phyloP scores from a whole-genome alignment of 2,329 filamentous ascomycete species.

The Helminthosporium solani region DNA sequence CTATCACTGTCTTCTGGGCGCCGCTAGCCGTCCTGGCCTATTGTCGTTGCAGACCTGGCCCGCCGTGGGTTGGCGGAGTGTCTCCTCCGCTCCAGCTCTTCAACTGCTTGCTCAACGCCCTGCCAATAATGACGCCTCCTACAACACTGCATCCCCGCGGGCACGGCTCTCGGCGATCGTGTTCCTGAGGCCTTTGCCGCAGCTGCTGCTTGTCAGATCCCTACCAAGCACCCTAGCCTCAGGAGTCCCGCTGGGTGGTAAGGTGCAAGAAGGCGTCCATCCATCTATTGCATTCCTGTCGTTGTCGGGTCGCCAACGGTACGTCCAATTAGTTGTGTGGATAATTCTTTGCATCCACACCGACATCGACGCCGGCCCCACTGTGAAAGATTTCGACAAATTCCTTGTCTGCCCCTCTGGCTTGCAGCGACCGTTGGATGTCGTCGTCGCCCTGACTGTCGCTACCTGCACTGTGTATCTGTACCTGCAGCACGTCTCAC shows the following conservation, averaged over 20 bases:
- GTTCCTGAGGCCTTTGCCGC: conserved; percentile 30
- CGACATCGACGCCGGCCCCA: background rate
- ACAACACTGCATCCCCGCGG: conserved; percentile 30
- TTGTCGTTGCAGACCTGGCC: conserved; percentile 20
- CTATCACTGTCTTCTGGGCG: conserved; percentile 19
- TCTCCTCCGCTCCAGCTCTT: conserved; percentile 26
- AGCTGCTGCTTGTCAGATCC: conserved; percentile 13
- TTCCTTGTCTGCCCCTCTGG: conserved; percentile 24
- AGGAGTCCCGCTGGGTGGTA: conserved; percentile 12
- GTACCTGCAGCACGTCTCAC: conserved; percentile 13
- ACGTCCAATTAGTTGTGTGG: conserved; percentile 27
- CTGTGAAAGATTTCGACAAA: conserved; percentile 1
- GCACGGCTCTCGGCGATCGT: conserved; percentile 33
- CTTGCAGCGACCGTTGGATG: conserved; percentile 18
- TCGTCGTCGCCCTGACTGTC: conserved; percentile 24
- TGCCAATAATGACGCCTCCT: conserved; percentile 35
- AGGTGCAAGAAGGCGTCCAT: too few species aligned
- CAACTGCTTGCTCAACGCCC: conserved; percentile 29
- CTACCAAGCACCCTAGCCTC: conserved; percentile 23
- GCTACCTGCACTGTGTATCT: conserved; percentile 3
- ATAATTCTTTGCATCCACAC: conserved; percentile 6
- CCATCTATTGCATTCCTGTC: conserved; percentile 29
- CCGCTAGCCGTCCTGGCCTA: conserved; percentile 18
- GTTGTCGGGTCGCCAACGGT: conserved; percentile 34
- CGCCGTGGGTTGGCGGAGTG: conserved; percentile 21